Evolutionary conservation across 371 early-diverging fungal genomes (phyloP).

Genomic region (Mucor lusitanicus): DNA sequence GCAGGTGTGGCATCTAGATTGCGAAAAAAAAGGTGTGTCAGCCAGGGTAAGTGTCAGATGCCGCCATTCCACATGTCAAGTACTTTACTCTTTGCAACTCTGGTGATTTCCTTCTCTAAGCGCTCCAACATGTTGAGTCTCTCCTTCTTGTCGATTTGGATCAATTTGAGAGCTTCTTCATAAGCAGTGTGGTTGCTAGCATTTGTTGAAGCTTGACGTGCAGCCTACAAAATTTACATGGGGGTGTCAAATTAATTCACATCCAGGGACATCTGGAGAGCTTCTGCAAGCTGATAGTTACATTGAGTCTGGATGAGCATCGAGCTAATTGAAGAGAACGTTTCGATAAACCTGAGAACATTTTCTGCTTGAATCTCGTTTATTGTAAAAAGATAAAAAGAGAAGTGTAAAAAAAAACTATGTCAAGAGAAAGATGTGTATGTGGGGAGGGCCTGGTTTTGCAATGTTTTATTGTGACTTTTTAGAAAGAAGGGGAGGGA

Average conservation of each 20-base stretch:
- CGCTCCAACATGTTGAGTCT: constrained; percentile 57
- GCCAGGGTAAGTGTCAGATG: not conserved
- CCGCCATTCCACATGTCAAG: not conserved
- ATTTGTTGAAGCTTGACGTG: constrained; percentile 26
- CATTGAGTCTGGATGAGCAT: constrained; percentile 13
- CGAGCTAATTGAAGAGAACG: constrained; percentile 13
- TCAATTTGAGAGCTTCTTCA: constrained; percentile 77
- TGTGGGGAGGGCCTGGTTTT: not conserved
- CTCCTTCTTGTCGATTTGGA: constrained; percentile 63
- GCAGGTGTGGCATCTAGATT: constrained; percentile 39
- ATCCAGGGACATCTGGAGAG: not conserved
- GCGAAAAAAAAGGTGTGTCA: not conserved
- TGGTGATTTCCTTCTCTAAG: constrained; percentile 52
- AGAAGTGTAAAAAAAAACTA: not conserved
- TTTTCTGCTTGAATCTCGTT: not conserved
- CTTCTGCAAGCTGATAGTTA: not conserved
- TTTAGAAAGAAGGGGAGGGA: not conserved
- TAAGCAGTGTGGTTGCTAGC: constrained; percentile 58
- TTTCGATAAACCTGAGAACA: constrained; percentile 8
- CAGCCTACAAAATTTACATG: constrained; percentile 9
- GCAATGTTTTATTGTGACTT: not conserved
- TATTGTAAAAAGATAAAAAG: not conserved
- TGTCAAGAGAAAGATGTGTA: not conserved
- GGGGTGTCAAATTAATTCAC: not conserved
- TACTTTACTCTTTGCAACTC: constrained; percentile 51